A percentile compares a stretch with the other conserved stretches of the same genome.
These are phyloP conservation scores for Nakaseomyces delphensis DNA, from an alignment of 1,139 yeast genomes.

Conservation along the genomic window DNA sequence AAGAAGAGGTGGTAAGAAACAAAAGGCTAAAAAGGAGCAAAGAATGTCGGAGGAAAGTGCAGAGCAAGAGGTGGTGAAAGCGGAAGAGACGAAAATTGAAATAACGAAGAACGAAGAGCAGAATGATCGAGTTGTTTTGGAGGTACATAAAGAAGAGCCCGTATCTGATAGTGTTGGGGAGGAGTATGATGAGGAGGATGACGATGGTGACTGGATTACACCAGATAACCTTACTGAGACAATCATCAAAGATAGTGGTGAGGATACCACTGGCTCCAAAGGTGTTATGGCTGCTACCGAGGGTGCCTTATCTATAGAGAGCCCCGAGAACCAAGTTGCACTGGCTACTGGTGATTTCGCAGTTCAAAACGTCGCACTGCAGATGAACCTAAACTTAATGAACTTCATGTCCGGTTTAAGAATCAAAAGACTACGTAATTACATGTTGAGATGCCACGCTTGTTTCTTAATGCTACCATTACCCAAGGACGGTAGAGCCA, in stretches of 20 bases:
- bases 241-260: slow-evolving; percentile 55
- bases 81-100: slow-evolving; percentile 14
- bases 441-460: slow-evolving; percentile 95
- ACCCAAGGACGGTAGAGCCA: slow-evolving; percentile 65
- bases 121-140: slow-evolving; percentile 5
- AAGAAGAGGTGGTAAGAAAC: slow-evolving; percentile 59
- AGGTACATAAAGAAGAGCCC: slow-evolving; percentile 10
- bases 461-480: slow-evolving; percentile 78
- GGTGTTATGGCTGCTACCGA: slow-evolving; percentile 20
- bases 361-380: slow-evolving; percentile 89
- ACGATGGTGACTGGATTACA: slow-evolving; percentile 94
- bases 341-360: slow-evolving; percentile 96
- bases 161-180: slow-evolving; percentile 55
- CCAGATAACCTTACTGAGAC: slow-evolving; percentile 71
- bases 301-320: slow-evolving; percentile 19
- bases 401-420: slow-evolving; percentile 78
- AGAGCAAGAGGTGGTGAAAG: background rate
- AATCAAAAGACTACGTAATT: slow-evolving; percentile 77
- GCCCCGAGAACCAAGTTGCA: slow-evolving; percentile 54
- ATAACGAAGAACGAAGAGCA: slow-evolving; percentile 12
- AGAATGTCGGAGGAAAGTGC: slow-evolving; percentile 12
- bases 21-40: slow-evolving; percentile 44
- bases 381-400: slow-evolving; percentile 78
- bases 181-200: slow-evolving; percentile 51
- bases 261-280: slow-evolving; percentile 36